Evolutionary conservation across 768 basidiomycete species (phyloP), one percentile per base, ranked within the genome.

Genomic region (Boletus edulis): DNA sequence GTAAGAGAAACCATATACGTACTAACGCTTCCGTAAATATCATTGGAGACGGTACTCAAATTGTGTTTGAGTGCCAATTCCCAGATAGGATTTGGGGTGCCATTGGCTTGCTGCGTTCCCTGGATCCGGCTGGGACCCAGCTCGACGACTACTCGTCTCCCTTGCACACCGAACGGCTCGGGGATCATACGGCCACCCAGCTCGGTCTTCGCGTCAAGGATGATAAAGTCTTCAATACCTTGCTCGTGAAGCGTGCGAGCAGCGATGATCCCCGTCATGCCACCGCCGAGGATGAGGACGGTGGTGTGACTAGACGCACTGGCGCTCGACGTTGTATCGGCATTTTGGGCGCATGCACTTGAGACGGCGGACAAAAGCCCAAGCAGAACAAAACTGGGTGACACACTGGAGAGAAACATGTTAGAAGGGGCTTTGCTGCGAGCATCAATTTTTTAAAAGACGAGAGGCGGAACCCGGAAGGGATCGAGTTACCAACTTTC

Each of bases 251-350:
- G 72, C 0, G 83, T 80, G 27, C 81, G 78, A 13, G 87, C 86
- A 11, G 85, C 84, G 39, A 83, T 83, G n/a, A 87, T 71, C 10
- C 86, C 86, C 7, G 86, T 71, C 39, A 87, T 78, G 10, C 86
- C 86, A 32, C 84, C 85, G 5, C 86, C 86, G 22, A 87, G 75
- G 47, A 87, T 81, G 39, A 87, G 76, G 15, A 85, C 78, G 9
- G 64, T 73, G 14, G 64, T 62, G 34, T 63, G 52, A 31, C 51
- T 61, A 17, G 58, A 44, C 24, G 50, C 14, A 38, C 53, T 44
- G 31, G 50, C 14, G 34, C 51, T 44, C 20, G 52, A 37, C 10
- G 51, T 17, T n/a, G 46, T 39, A 40, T 47, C 54, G n/a, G 48
- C 53, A 62, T 56, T 50, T 27, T 61, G 58, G 15, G 63, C 55